Base-by-base conservation (phyloP, 2,329 filamentous ascomycete species). In the Sporothrix protearum region DNA sequence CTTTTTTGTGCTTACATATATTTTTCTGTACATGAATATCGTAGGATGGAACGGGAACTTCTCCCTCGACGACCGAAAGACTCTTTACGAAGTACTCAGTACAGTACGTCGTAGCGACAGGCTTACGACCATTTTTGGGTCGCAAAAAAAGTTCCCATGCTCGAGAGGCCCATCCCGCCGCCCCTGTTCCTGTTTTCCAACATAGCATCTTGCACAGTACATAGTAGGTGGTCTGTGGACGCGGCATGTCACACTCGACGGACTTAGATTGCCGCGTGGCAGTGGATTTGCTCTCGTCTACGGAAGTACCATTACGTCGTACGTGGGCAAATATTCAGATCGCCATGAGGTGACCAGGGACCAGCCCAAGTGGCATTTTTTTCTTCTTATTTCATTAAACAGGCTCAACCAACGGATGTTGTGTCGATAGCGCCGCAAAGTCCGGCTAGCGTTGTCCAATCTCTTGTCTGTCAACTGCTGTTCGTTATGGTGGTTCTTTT, bases 391-490 rank as follows among this genome's bases (percentile, higher is more conserved):
- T 47, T 47, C 42, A 47, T 19, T 3, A 19, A 57, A 30, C 25
- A 57, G 25, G 53, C 28, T 30, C 28, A 30, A 19, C 49, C 6
- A n/a, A 19, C n/a, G 30, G 57, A 14, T 42, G 33, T 42, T 25
- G 57, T 25, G 57, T 3, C 39, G 57, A 63, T 63, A 63, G 33
- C n/a, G 57, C 53, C 57, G 57, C 33, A 63, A 63, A 63, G n/a
- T 63, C 57, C 57, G 33, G 10, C 1, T 1, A 3, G 5, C 2
- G 19, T 63, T 42, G 3, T 25, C 33, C 19, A n/a, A 16, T 45
- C 59, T 8, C 30, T 12, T 33, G 33, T 61, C 36, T 42, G 22
- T 8, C 36, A n/a, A 14, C n/a, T 8, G 6, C 45, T 12, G 33
- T 25, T 9, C 33, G 25, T 45, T 12, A 28, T 63, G 25, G 9